These are phyloP conservation scores for Paramecium bursaria DNA, from an alignment of 73 alveolate species.

Conservation along the genomic window DNA sequence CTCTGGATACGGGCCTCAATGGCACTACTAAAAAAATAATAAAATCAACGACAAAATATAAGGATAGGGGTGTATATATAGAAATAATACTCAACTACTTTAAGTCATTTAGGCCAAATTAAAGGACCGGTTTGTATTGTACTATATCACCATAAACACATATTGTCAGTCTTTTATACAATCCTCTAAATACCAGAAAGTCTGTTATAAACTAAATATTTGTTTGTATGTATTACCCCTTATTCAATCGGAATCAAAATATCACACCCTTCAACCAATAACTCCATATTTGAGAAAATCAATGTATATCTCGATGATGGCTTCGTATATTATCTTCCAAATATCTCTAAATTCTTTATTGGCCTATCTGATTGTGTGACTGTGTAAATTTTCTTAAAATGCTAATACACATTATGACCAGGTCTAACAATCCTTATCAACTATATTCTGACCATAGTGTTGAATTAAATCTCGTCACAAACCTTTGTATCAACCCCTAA, in stretches of 20 bases:
- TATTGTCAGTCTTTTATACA: constrained; percentile 48
- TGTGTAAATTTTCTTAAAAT: constrained; percentile 25
- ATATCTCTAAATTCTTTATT: constrained; percentile 16
- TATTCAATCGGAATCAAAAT: constrained; percentile 35
- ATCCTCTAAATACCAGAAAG: constrained; percentile 46
- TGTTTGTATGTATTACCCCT: background rate
- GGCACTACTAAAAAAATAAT: constrained; percentile 5
- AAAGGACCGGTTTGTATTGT: no score
- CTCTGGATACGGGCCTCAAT: constrained; percentile 19
- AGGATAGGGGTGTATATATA: no score
- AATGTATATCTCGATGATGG: constrained; percentile 35
- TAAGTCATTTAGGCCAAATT: no score
- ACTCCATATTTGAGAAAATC: background rate
- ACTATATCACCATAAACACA: constrained; percentile 50
- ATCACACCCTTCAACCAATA: constrained; percentile 2
- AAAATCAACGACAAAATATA: no score
- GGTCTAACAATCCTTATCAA: constrained; percentile 56
- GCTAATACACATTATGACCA: constrained; percentile 35
- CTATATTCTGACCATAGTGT: constrained; percentile 14
- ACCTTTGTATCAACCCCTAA: constrained; percentile 1
- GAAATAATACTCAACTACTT: no score
- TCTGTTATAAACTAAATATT: constrained; percentile 31
- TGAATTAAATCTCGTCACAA: constrained; percentile 49
- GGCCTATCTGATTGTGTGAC: constrained; percentile 42
- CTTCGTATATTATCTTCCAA: constrained; percentile 17